These are phyloP conservation scores for Boletus speciosus DNA, from an alignment of 768 basidiomycete species.

Conservation along the genomic window DNA sequence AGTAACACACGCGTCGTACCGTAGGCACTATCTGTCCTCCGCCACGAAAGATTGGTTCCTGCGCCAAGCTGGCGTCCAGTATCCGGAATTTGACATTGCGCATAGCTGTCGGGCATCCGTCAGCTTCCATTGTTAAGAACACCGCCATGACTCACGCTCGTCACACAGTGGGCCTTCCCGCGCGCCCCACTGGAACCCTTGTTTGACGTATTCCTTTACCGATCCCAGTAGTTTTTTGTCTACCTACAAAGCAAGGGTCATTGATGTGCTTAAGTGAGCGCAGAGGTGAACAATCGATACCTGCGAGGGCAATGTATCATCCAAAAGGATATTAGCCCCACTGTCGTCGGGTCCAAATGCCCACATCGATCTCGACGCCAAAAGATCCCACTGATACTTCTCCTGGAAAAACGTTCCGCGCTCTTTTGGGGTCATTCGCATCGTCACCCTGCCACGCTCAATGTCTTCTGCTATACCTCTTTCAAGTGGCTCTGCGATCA, in stretches of 20 bases:
- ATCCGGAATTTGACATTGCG: conserved; percentile 98
- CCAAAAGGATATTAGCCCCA: conserved; percentile 89
- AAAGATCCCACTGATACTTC: conserved; percentile 96
- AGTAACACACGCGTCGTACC: conserved; percentile 97
- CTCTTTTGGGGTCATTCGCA: conserved; percentile 94
- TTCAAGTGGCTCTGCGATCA: conserved; percentile 98
- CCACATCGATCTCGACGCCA: conserved; percentile 98
- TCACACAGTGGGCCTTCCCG: conserved; percentile 97
- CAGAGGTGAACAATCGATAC: conserved; percentile 35
- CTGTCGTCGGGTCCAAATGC: conserved; percentile 97
- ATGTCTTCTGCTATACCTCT: conserved; percentile 95
- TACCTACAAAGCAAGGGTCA: conserved; percentile 44
- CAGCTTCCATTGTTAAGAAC: neutral
- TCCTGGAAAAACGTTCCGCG: conserved; percentile 94
- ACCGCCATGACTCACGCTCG: conserved; percentile 73
- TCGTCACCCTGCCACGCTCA: conserved; percentile 87
- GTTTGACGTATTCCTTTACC: conserved; percentile 94
- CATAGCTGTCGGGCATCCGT: conserved; percentile 61
- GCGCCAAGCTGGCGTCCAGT: conserved; percentile 86
- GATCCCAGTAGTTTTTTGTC: conserved; percentile 90
- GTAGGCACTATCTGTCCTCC: conserved; percentile 99
- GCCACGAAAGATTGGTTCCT: conserved; percentile 96
- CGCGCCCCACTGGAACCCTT: conserved; percentile 99
- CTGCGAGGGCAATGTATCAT: conserved; percentile 95
- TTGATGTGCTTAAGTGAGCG: neutral